Evolutionary conservation across 805 yeast species (phyloP), one percentile per base, ranked within the genome.

Genomic region (Monosporozyma solicola): DNA sequence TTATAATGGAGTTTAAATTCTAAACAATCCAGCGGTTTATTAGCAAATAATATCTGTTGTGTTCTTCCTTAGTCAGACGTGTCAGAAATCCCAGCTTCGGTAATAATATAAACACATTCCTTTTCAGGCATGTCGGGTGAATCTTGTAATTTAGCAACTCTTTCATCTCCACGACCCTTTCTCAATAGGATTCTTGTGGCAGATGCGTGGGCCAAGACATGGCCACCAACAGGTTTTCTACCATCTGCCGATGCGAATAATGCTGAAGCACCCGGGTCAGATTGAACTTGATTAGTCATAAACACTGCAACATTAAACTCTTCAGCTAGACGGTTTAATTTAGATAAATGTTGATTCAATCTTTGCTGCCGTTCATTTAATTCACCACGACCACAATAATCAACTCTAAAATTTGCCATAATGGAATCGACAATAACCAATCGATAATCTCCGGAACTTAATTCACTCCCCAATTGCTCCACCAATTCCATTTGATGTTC

Each of bases 161-260:
- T 76, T 59, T 85, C 89, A 55, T 85, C 91, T 5, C 84, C 91
- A 59, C 89, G 76, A 29, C 91, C 92, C 64, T 85, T 85, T 59
- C 87, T 78, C 57, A 85, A 74, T 22, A 85, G 71, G 39, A 86
- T 78, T 67, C 94, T 74, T 0, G 94, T 85, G 10, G 90, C 89
- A 15, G 89, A 83, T 5, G 89, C 86, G 70, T 85, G 91, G 1
- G 90, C 92, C 58, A 86, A 73, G 54, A 86, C 85, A 65, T 86
- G 90, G 1, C 94, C 94, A 24, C 94, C 92, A 57, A 85, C 83
- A 1, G 94, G 92, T 66, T 86, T 86, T 60, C 89, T 79, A 6
- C 92, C 91, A 68, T 86, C 92, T 8, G 89, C 90, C 51, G 87
- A 77, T 32, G 85, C 89, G 78, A 86, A 85, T 24, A 83, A 71